These are phyloP conservation scores for Apiospora phragmitis DNA, from an alignment of 2,329 filamentous ascomycete species.

Conservation along the genomic window DNA sequence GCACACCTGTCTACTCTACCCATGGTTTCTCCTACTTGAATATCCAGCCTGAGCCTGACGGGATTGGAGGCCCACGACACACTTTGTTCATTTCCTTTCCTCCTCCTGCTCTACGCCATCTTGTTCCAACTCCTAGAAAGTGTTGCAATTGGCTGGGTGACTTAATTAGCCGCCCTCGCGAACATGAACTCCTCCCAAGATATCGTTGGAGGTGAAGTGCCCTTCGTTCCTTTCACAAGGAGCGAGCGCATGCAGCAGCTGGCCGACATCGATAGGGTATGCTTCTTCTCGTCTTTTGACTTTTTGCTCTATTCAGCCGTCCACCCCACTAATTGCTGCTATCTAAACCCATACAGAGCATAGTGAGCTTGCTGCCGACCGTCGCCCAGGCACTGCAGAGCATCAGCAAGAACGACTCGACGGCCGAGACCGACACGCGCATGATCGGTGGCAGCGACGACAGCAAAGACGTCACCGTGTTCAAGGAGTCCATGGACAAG, in stretches of 20 bases:
- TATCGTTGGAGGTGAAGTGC: background rate
- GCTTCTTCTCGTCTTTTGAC: background rate
- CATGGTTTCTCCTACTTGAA: background rate
- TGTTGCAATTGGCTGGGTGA: background rate
- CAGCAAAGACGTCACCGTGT: slow-evolving; percentile 53
- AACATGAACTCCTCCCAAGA: slow-evolving; percentile 5
- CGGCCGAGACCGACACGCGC: slow-evolving; percentile 23
- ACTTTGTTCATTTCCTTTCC: background rate
- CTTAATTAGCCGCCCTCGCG: background rate
- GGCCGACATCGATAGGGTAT: slow-evolving; percentile 72
- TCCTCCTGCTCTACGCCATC: background rate
- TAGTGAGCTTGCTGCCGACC: slow-evolving; percentile 52
- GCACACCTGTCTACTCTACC: background rate
- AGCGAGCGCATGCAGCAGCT: slow-evolving; percentile 80
- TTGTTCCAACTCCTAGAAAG: background rate
- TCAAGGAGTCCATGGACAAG: slow-evolving; percentile 60
- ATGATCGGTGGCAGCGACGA: slow-evolving; percentile 26
- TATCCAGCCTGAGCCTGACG: background rate
- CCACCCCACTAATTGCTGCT: slow-evolving; percentile 26
- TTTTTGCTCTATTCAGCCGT: background rate
- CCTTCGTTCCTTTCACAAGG: slow-evolving; percentile 62
- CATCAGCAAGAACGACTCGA: slow-evolving; percentile 50
- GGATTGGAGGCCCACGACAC: background rate
- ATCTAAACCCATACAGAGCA: slow-evolving; percentile 25
- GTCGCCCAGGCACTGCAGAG: slow-evolving; percentile 65